These are phyloP conservation scores for Scalesia atractyloides DNA, from an alignment of 129 eudicot species.

Conservation along the genomic window DNA sequence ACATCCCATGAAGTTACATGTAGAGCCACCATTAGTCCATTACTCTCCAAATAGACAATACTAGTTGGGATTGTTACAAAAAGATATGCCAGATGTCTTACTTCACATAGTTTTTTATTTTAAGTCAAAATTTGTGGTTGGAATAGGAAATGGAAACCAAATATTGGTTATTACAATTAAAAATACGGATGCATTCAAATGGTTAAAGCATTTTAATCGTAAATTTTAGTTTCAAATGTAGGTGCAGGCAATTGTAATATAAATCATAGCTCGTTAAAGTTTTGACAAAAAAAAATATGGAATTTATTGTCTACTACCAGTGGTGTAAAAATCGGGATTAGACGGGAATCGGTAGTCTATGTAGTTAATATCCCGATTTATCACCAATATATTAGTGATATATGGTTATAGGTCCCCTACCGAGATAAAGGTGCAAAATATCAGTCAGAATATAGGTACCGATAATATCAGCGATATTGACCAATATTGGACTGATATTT, in stretches of 20 bases:
- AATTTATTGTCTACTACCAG: not conserved
- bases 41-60: not conserved
- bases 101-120: not conserved
- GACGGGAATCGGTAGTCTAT: too few species aligned
- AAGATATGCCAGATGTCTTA: not conserved
- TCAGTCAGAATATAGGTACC: too few species aligned
- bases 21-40: not conserved
- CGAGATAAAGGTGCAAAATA: too few species aligned
- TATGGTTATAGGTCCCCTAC: too few species aligned
- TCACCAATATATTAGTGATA: too few species aligned
- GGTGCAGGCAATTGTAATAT: not conserved
- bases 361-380: too few species aligned
- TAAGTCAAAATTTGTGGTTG: not conserved
- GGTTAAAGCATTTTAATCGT: not conserved
- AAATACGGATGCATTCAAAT: not conserved
- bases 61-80: not conserved
- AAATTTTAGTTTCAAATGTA: not conserved
- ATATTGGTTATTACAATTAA: not conserved
- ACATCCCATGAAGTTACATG: not conserved
- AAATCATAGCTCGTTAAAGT: not conserved
- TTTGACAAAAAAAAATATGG: not conserved
- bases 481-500: too few species aligned
- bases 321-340: too few species aligned
- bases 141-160: constrained; percentile 2
- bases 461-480: too few species aligned